Conservation (phyloP, 176 grass and related monocot species). For the maize (Zea mays) region DNA sequence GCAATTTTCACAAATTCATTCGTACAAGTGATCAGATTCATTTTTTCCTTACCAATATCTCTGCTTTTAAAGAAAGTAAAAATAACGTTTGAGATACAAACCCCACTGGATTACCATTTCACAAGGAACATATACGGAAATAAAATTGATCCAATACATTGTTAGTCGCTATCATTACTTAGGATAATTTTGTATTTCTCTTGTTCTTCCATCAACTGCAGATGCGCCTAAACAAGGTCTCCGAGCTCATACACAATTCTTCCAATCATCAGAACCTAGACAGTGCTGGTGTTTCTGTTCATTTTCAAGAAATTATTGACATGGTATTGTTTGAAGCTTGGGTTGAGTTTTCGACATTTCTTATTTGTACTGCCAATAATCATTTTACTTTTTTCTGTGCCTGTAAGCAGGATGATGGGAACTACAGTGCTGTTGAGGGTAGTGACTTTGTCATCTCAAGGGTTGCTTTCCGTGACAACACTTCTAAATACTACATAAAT, state of each 20-base stretch:
- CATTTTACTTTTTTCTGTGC: constrained; percentile 26
- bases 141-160: background rate
- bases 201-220: constrained; percentile 28
- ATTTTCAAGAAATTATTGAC: constrained; percentile 99
- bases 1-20: constrained; percentile 7
- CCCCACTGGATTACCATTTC: background rate
- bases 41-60: background rate
- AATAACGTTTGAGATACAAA: background rate
- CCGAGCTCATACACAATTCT: constrained; percentile 98
- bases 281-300: constrained; percentile 83
- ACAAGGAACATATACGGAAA: background rate
- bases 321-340: constrained; percentile 61
- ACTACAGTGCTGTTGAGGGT: constrained; percentile 67
- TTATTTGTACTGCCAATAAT: constrained; percentile 25
- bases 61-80: background rate
- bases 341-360: constrained; percentile 31
- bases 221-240: constrained; percentile 98
- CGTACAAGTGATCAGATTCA: background rate
- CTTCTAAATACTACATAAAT: constrained; percentile 97
- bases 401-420: constrained; percentile 72
- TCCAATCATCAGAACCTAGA: constrained; percentile 91
- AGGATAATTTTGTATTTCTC: constrained; percentile 10
- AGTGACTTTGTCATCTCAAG: constrained; percentile 82
- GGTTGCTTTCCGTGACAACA: constrained; percentile 89
- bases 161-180: constrained; percentile 23